A percentile compares a stretch with the other conserved stretches of the same genome.
Evolutionary conservation across 2,329 filamentous ascomycete genomes (phyloP).

Genomic region (Penicillium sclerotigenum): DNA sequence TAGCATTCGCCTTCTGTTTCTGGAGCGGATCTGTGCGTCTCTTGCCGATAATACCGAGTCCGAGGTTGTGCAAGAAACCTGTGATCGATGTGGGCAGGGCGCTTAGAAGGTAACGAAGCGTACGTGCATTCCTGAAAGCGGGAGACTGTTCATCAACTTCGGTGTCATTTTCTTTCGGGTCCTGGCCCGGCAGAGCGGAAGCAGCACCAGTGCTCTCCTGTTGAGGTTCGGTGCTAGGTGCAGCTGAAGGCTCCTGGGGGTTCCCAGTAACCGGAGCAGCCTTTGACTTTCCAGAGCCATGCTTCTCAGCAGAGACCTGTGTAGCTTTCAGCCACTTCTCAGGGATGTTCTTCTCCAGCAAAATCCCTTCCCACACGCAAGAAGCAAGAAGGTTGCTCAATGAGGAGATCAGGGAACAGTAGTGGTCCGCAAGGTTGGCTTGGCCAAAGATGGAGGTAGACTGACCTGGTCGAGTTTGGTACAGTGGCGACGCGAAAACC

Average conservation of each 20-base stretch:
- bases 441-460: slow-evolving; percentile 65
- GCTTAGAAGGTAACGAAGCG: slow-evolving; percentile 71
- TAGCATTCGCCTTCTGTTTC: slow-evolving; percentile 62
- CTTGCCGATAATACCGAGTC: slow-evolving; percentile 74
- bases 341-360: slow-evolving; percentile 70
- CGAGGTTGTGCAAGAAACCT: slow-evolving; percentile 79
- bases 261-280: slow-evolving; percentile 26
- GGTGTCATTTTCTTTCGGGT: slow-evolving; percentile 17
- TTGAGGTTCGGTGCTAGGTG: slow-evolving; percentile 26
- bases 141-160: slow-evolving; percentile 33
- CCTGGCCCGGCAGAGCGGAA: slow-evolving; percentile 17
- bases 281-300: slow-evolving; percentile 43
- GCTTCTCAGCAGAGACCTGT: slow-evolving; percentile 39
- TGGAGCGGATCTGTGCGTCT: slow-evolving; percentile 65
- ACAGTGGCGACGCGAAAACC: slow-evolving; percentile 64
- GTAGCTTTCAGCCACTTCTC: slow-evolving; percentile 53
- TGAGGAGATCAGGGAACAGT: slow-evolving; percentile 67
- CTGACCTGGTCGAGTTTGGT: slow-evolving; percentile 60
- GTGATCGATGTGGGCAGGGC: slow-evolving; percentile 77
- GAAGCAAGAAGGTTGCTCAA: slow-evolving; percentile 75
- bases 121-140: slow-evolving; percentile 72
- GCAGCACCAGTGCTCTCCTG: slow-evolving; percentile 24
- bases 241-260: slow-evolving; percentile 20
- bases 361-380: slow-evolving; percentile 80
- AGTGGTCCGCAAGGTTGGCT: slow-evolving; percentile 82